These are phyloP conservation scores for Cryphonectria carpinicola DNA, from an alignment of 2,329 filamentous ascomycete species.

Conservation along the genomic window DNA sequence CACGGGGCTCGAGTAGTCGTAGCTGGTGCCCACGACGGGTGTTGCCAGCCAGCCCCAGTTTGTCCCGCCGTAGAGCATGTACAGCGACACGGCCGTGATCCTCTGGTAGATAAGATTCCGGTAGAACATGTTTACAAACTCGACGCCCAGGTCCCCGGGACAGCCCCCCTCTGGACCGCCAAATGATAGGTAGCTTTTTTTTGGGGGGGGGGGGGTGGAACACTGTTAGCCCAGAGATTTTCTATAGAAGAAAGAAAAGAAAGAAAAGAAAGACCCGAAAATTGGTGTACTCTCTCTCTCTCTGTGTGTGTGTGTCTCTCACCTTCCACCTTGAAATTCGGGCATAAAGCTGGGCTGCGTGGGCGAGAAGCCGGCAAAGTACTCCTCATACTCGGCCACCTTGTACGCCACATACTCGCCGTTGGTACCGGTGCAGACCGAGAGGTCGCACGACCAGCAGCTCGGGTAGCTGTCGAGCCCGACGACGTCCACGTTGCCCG, in stretches of 20 bases:
- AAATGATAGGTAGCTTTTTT: constrained; percentile 57
- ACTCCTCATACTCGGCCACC: constrained; percentile 32
- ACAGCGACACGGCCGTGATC: constrained; percentile 62
- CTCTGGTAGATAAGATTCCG: constrained; percentile 63
- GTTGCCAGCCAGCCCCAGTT: constrained; percentile 64
- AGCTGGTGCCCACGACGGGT: constrained; percentile 62
- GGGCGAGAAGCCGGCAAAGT: constrained; percentile 40
- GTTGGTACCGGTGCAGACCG: constrained; percentile 63
- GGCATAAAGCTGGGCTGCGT: constrained; percentile 59
- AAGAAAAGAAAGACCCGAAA: too few species aligned
- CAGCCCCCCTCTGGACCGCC: constrained; percentile 62
- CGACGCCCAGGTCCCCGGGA: constrained; percentile 55
- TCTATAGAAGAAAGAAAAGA: too few species aligned
- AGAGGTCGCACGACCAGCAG: constrained; percentile 67
- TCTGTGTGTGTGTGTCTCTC: too few species aligned
- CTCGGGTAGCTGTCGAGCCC: constrained; percentile 57
- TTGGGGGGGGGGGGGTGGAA: too few species aligned
- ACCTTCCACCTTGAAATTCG: constrained; percentile 55
- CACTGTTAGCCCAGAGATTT: too few species aligned
- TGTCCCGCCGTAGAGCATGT: constrained; percentile 69
- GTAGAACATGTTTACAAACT: constrained; percentile 68
- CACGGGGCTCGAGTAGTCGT: constrained; percentile 67
- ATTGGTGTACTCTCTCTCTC: too few species aligned
- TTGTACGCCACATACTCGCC: constrained; percentile 59
- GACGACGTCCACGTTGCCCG: constrained; percentile 59